Percentiles rank a stretch among this genome's conserved stretches.
phyloP scores from a whole-genome alignment of 805 yeast genomes.

The Saccharomyces eubayanus region DNA sequence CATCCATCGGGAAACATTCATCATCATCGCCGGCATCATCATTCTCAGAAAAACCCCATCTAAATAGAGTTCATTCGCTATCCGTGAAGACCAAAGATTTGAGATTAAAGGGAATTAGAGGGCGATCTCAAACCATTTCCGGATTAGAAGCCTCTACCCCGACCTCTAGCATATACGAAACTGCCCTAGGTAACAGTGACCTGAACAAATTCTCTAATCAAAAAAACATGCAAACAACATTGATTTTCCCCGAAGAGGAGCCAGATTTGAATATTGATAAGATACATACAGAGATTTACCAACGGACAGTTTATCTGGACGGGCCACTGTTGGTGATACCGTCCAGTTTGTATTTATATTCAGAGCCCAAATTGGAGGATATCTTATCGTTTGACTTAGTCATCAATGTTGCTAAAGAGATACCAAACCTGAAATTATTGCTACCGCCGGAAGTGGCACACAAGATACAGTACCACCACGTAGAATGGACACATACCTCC shows the following conservation, averaged over 20 bases:
- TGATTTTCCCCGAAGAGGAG: conserved; percentile 9
- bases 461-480: conserved; percentile 45
- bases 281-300: conserved; percentile 25
- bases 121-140: conserved; percentile 13
- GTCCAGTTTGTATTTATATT: conserved; percentile 58
- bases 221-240: conserved; percentile 7
- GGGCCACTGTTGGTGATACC: conserved; percentile 73
- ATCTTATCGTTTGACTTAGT: conserved; percentile 60
- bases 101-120: conserved; percentile 2
- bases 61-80: conserved; percentile 13
- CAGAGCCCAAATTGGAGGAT: conserved; percentile 60
- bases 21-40: neutral
- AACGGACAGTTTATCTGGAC: conserved; percentile 55
- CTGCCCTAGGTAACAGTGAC: neutral
- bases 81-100: conserved; percentile 17
- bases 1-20: neutral
- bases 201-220: neutral
- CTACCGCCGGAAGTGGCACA: conserved; percentile 6
- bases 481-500: conserved; percentile 85
- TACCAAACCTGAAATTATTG: conserved; percentile 25
- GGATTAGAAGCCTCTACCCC: conserved; percentile 11
- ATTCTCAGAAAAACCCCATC: neutral
- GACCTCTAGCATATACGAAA: neutral
- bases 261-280: conserved; percentile 3
- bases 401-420: conserved; percentile 80